Base-by-base conservation (phyloP, 108 stramenopile species). In the Cylindrotheca closterium region DNA sequence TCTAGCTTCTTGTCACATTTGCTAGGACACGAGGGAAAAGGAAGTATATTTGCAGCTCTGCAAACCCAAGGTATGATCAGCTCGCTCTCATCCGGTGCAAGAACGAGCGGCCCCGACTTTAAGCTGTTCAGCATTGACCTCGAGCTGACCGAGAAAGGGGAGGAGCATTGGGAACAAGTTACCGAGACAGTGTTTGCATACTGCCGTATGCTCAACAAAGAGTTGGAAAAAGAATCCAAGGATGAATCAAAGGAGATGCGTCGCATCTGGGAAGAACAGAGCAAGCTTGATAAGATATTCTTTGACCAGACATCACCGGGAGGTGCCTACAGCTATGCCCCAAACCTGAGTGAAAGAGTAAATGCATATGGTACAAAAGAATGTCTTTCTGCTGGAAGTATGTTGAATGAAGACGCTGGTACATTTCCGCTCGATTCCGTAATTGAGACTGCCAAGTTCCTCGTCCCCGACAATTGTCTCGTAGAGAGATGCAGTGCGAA, bases 1-100 rank as follows among this genome's bases (percentile, higher is more conserved):
- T 77, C 74, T 5, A 51, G 45, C 15, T 30, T 91, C 21, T 51
- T 94, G 18, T 70, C 71, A 1, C 89, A 91, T 63, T 65, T 91
- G 17, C 71, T 94, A 19, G 93, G 93, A 4, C 93, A 94, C 58
- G 93, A 94, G 73, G 88, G 89, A 12, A 27, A 67, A 12, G 86
- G 88, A 8, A 80, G 78, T 54, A 32, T 75, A 1, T 94, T 93
- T 74, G 86, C 87, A 2, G 33, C 80, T 0, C 70, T 88, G 46
- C 92, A 93, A 66, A 76, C 87, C 73, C 53, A 55, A 26, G 87
- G 86, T 3, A 67, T 80, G 63, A 50, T 89, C 8, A 74, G 72
- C 52, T 63, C 82, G 4, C 56, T 94, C 2, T 78, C 78, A 7
- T 71, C 86, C 0, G 93, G 93, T 18, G 55, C 65, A 34, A 74